Evolutionary conservation across 768 basidiomycete genomes (phyloP), one percentile per base, ranked within the genome.

Genomic region (Xerocomellus chrysenteron): DNA sequence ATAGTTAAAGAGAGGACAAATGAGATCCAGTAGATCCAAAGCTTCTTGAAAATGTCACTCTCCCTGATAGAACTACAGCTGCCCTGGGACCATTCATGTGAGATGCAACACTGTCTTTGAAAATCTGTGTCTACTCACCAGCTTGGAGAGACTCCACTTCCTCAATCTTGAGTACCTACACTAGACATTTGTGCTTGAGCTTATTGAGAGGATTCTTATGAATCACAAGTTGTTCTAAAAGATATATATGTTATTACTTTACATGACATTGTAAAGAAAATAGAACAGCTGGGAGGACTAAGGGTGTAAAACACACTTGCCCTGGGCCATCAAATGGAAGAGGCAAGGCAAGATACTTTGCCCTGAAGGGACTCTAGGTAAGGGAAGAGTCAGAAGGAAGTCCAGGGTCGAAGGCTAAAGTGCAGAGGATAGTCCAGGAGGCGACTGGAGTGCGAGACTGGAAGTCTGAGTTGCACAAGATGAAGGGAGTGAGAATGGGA

Each of bases 131-230:
- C 74, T 98, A 1, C 82, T 98, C 2, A 90, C 90, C 52, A 86
- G 92, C 64, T 81, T 84, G 3, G 87, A 94, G 69, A 86, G 82
- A 51, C 90, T 94, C 3, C 77, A 80, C 51, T 21, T 21, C 21
- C 78, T 97, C 56, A 86, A 87, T 60, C 82, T 98, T 44, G 86
- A 90, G 21, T 83, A 94, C 21, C 21, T 21, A 21, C 2, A 21
- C 21, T 21, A 21, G 72, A 98, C 96, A 0, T 98, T 98, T 62
- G 92, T 94, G 0, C 75, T 99, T 17, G 96, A 99, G 73, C 76
- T 98, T 50, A 93, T 98, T 36, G 96, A 99, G 75, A 98, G 95
- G 64, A 92, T 98, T 2, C 75, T 99, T 50, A 94, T 92, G 7
- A 94, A 95, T 64, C 87, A 93, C 60, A 81, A 79, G 17, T 77